Evolutionary conservation across 495 filamentous ascomycete species (phyloP), one percentile per base, ranked within the genome.

Genomic region (Penicillium lividum): DNA sequence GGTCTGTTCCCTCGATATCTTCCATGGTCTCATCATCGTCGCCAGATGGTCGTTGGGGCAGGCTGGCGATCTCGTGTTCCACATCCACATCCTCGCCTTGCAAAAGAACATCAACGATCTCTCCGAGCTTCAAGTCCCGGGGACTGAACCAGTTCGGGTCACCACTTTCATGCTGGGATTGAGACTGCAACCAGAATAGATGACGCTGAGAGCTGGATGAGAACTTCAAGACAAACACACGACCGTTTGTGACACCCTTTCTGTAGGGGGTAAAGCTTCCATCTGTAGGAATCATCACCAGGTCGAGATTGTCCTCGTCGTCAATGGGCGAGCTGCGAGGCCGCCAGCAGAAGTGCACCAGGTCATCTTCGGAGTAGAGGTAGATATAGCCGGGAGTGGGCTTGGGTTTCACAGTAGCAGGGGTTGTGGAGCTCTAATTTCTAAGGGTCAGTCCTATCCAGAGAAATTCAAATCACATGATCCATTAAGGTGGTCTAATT

Each of bases 321-420:
- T 84, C 79, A 62, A 86, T 73, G 29, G 84, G 80, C 51, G 81
- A 78, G 67, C 76, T 82, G 43, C 86, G 81, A 9, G 83, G 78
- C 51, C 93, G 89, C 95, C 95, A 99, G 83, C 93, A 98, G 75
- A 99, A 95, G 78, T 97, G 93, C 64, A 93, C 80, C 44, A 98
- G 82, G 3, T 97, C 95, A 84, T 97, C 94, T 81, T 96, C 93
- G 46, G 81, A 80, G 76, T 92, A 97, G 54, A 99, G 87, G 72
- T 95, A 99, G 69, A 98, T 85, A 73, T 94, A 94, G 57, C 95
- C 95, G 4, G 89, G 86, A 0, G 82, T 87, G 5, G 84, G 75
- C 58, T 84, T 78, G 3, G 91, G 84, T 59, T 82, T 84, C 61
- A 96, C 78, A 63, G 83, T 88, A 63, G 79, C 82, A 51, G 88